These are phyloP conservation scores for Lasiodiplodia sp. DNA, from an alignment of 2,329 filamentous ascomycete species.

Conservation along the genomic window DNA sequence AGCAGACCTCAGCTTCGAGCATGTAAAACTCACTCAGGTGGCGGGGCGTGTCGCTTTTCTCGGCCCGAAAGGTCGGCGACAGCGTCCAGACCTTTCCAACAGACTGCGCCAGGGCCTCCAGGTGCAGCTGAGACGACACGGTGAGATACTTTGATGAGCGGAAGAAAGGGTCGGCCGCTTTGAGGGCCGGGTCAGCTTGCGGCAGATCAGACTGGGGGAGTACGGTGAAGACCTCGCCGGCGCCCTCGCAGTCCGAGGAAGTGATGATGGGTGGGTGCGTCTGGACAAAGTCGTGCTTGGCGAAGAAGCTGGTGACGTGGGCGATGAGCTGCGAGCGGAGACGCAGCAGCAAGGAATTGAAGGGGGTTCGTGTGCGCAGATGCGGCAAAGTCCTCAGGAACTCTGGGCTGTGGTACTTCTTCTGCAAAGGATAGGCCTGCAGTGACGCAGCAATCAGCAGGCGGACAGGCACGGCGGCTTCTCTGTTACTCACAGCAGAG, in stretches of 20 bases:
- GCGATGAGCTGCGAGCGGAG: constrained; percentile 83
- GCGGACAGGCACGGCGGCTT: constrained; percentile 34
- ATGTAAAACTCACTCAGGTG: constrained; percentile 99
- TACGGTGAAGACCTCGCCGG: constrained; percentile 89
- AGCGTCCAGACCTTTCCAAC: constrained; percentile 92
- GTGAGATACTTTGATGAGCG: constrained; percentile 89
- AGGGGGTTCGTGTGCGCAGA: constrained; percentile 79
- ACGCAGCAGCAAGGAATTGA: constrained; percentile 80
- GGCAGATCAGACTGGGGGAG: constrained; percentile 39
- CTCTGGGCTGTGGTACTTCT: constrained; percentile 91
- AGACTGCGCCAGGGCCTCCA: constrained; percentile 89
- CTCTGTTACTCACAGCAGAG: constrained; percentile 68
- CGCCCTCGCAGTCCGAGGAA: constrained; percentile 96
- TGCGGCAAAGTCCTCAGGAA: constrained; percentile 90
- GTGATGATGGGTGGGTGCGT: constrained; percentile 94
- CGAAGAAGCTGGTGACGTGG: constrained; percentile 78
- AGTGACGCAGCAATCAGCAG: constrained; percentile 29
- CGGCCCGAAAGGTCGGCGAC: constrained; percentile 91
- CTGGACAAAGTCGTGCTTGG: constrained; percentile 74
- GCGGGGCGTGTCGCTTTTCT: constrained; percentile 89
- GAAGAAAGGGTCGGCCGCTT: constrained; percentile 70
- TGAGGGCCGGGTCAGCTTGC: constrained; percentile 28
- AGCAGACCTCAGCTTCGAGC: constrained; percentile 90
- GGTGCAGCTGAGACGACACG: constrained; percentile 91
- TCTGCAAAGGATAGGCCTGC: constrained; percentile 90